Evolutionary conservation across 2,329 filamentous ascomycete species (phyloP).

Genomic region (Remersonia thermophila): DNA sequence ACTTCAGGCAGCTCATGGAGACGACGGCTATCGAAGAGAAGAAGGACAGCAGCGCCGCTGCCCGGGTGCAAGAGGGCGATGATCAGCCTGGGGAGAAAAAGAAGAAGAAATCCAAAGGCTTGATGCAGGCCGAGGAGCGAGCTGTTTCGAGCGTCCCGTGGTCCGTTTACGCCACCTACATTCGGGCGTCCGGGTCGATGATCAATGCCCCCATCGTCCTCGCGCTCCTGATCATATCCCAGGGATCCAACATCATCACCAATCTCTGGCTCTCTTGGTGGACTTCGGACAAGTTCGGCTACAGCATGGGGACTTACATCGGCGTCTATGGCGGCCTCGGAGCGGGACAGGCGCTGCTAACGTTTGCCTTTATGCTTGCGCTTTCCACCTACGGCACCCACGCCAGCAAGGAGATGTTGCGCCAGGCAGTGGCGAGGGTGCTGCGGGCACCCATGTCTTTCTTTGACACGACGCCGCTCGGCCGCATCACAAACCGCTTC

Average conservation of each 20-base stretch:
- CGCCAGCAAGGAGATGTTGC: conserved; percentile 71
- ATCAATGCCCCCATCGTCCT: conserved; percentile 54
- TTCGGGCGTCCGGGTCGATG: conserved; percentile 60
- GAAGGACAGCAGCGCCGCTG: conserved; percentile 39
- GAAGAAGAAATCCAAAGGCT: conserved; percentile 43
- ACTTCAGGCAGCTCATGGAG: conserved; percentile 76
- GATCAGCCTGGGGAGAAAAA: conserved; percentile 23
- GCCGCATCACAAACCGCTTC: conserved; percentile 92
- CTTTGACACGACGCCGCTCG: conserved; percentile 92
- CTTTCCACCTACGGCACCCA: conserved; percentile 71
- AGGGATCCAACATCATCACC: conserved; percentile 76
- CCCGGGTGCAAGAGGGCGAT: conserved; percentile 26
- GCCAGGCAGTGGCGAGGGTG: conserved; percentile 65
- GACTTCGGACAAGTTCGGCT: conserved; percentile 67
- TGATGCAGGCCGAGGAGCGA: conserved; percentile 64
- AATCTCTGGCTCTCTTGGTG: conserved; percentile 91
- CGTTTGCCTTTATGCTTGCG: conserved; percentile 69
- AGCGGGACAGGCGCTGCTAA: conserved; percentile 54
- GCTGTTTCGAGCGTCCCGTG: conserved; percentile 67
- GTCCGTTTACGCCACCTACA: conserved; percentile 67
- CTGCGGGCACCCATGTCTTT: conserved; percentile 72
- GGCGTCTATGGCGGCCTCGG: conserved; percentile 61
- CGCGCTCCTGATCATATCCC: conserved; percentile 54
- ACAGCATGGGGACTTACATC: conserved; percentile 58
- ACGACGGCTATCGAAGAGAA: conserved; percentile 63